Evolutionary conservation across 75 land plant species (phyloP), one percentile per base, ranked within the genome.

Genomic region (Gnetum montanum): DNA sequence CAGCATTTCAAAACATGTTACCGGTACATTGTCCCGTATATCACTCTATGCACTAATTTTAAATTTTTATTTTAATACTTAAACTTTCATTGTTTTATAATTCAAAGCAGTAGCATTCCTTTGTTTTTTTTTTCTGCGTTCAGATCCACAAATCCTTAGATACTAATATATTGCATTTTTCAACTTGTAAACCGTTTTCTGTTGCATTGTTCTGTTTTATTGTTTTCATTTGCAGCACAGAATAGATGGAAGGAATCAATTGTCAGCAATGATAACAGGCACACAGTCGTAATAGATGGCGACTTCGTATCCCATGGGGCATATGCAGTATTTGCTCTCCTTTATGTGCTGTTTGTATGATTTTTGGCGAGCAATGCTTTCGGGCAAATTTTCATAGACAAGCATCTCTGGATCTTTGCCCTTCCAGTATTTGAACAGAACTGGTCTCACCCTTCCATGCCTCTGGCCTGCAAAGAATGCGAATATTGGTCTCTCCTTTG

Each of bases 391-490:
- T 24, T 72, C 78, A 47, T 79, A 79, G 24, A 82, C 67, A 58
- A 64, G 66, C 71, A 82, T 74, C 34, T 49, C 58, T 5, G 63
- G 52, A 46, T 82, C 85, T 43, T 62, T 78, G 27, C 50, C 70
- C 43, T 64, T 62, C 83, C 85, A 82, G 22, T 74, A 46, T n/a
- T 66, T 3, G n/a, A 81, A 66, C 15, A 88, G 78, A 20, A 46
- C 50, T 2, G 85, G 89, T 18, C 94, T 72, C 34, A 88, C 82
- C 27, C 73, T 49, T 0, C 94, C 94, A 67, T 84, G 90, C 74
- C 75, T 67, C 31, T 78, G 61, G 26, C 94, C 94, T 15, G 94
- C 94, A 72, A 69, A 88, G 57, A 88, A 88, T 7, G 90, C 85
- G 22, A 88, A 71, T 38, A 79, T 78, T 40, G 78, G 70, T 13